These are phyloP conservation scores for Megacollybia marginata DNA, from an alignment of 768 basidiomycete genomes.

Conservation along the genomic window DNA sequence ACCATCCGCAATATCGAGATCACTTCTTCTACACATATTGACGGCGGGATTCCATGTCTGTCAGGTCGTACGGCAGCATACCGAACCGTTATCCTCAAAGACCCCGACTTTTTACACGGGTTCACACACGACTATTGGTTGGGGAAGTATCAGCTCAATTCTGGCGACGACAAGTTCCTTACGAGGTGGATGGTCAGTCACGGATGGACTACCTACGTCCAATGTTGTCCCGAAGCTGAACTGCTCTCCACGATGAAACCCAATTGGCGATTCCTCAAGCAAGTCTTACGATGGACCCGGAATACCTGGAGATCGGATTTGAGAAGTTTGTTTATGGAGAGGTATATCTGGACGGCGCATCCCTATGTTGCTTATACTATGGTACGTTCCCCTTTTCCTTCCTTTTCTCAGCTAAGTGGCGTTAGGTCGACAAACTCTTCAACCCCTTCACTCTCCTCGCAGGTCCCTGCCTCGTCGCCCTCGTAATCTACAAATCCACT, in stretches of 20 bases:
- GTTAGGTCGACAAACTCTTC: conserved; percentile 59
- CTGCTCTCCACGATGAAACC: conserved; percentile 92
- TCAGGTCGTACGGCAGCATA: conserved; percentile 92
- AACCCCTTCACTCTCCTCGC: conserved; percentile 42
- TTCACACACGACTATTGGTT: conserved; percentile 58
- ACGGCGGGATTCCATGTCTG: conserved; percentile 86
- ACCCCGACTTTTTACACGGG: conserved; percentile 69
- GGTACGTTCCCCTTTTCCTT: conserved; percentile 54
- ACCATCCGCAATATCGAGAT: conserved; percentile 97
- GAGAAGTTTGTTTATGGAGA: conserved; percentile 81
- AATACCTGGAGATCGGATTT: conserved; percentile 94
- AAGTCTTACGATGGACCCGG: conserved; percentile 87
- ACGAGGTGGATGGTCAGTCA: conserved; percentile 96
- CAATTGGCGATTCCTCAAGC: conserved; percentile 93
- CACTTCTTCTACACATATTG: conserved; percentile 84
- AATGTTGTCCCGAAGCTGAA: conserved; percentile 80
- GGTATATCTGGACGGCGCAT: conserved; percentile 82
- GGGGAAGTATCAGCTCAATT: conserved; percentile 35
- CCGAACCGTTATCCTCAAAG: conserved; percentile 89
- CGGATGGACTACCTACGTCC: conserved; percentile 93
- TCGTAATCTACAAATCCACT: conserved; percentile 75
- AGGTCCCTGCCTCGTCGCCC: conserved; percentile 73
- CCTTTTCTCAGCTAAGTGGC: background rate
- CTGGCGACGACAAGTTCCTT: conserved; percentile 23
- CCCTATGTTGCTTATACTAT: conserved; percentile 93